Evolutionary conservation across 2,329 filamentous ascomycete species (phyloP).

Genomic region (Cladosporium oxysporum): DNA sequence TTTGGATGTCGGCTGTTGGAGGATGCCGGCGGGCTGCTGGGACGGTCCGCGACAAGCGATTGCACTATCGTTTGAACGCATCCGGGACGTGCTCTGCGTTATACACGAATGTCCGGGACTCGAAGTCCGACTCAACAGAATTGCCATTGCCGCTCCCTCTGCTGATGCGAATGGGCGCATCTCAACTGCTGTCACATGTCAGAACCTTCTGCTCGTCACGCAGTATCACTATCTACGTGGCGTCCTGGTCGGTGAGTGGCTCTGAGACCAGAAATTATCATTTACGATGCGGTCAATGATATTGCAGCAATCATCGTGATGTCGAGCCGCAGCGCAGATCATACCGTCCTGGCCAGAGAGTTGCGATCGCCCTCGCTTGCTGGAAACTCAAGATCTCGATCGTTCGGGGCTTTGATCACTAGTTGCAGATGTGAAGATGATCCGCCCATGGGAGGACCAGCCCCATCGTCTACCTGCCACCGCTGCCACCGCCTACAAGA

Average conservation of each 20-base stretch:
- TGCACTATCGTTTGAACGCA: slow-evolving; percentile 6
- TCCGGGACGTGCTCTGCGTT: slow-evolving; percentile 13
- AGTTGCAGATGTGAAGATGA: slow-evolving; percentile 17
- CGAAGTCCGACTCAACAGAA: slow-evolving; percentile 9
- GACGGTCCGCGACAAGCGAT: background rate
- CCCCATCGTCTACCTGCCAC: background rate
- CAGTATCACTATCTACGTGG: background rate
- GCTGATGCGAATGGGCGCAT: slow-evolving; percentile 8
- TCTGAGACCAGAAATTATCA: background rate
- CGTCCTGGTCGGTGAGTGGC: background rate
- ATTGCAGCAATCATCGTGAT: background rate
- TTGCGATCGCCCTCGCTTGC: slow-evolving; percentile 13
- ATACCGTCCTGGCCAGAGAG: background rate
- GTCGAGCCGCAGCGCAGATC: slow-evolving; percentile 9
- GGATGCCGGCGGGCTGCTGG: background rate
- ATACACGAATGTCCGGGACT: slow-evolving; percentile 9
- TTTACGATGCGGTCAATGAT: background rate
- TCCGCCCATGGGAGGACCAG: slow-evolving; percentile 1
- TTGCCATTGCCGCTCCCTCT: background rate
- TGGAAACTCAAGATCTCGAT: slow-evolving; percentile 9
- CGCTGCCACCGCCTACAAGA: slow-evolving; percentile 3
- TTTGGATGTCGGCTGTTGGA: background rate
- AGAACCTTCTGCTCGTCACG: background rate
- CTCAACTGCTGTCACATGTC: slow-evolving; percentile 21
- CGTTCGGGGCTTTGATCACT: slow-evolving; percentile 6